These are phyloP conservation scores for Aegilops speltoides DNA, from an alignment of 176 grass and related monocot species.

Conservation along the genomic window DNA sequence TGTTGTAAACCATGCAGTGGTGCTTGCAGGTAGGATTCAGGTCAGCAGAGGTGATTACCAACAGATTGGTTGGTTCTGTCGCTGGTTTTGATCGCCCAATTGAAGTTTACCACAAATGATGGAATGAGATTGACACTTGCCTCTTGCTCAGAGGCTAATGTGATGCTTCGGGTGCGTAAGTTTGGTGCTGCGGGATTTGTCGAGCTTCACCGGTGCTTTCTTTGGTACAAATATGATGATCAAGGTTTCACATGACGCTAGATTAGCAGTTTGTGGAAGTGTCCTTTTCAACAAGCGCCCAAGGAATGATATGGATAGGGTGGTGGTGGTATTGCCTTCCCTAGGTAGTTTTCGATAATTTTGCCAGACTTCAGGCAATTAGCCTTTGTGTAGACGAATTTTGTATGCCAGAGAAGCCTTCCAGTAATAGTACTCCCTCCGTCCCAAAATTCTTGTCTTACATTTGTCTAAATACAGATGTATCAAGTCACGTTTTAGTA, in stretches of 20 bases:
- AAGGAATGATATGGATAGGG: not conserved
- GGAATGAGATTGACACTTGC: not conserved
- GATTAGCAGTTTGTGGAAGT: not conserved
- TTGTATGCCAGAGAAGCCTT: not conserved
- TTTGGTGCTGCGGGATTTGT: not conserved
- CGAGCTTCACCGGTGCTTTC: not conserved
- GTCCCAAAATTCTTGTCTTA: too few relatives aligned
- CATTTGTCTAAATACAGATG: too few relatives aligned
- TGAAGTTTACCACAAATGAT: slow-evolving; percentile 78
- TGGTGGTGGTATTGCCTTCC: not conserved
- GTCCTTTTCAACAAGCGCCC: not conserved
- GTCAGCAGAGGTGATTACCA: slow-evolving; percentile 67
- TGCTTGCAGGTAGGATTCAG: slow-evolving; percentile 85
- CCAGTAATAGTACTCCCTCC: not conserved
- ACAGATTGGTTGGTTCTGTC: slow-evolving; percentile 55
- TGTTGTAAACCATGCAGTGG: not conserved
- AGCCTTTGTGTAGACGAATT: slow-evolving; percentile 17
- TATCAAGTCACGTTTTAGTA: too few relatives aligned
- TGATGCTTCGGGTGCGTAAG: not conserved
- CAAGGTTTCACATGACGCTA: not conserved
- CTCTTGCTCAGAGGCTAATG: not conserved
- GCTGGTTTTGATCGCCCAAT: slow-evolving; percentile 85
- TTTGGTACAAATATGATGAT: not conserved
- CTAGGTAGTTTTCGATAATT: not conserved
- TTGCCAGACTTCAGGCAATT: not conserved